phyloP scores from a whole-genome alignment of 805 yeast species.

The Cyberlindnera lachancei region DNA sequence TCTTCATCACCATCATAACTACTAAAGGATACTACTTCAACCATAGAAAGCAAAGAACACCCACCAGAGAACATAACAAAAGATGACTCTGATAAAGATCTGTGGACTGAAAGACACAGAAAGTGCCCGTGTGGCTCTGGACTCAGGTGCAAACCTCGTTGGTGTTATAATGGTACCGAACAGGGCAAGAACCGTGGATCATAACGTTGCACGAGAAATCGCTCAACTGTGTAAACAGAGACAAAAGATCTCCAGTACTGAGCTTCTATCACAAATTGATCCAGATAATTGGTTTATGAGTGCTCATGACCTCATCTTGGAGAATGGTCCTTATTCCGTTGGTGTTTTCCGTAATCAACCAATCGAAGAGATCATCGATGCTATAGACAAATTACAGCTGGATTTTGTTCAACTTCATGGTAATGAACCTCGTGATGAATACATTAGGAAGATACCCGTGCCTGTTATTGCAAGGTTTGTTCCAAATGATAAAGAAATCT shows the following conservation, averaged over 20 bases:
- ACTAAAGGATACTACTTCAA: too few relatives aligned
- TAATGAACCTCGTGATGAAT: slow-evolving; percentile 45
- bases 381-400: slow-evolving; percentile 36
- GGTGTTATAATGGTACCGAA: slow-evolving; percentile 88
- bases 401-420: slow-evolving; percentile 93
- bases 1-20: too few relatives aligned
- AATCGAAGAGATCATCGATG: slow-evolving; percentile 45
- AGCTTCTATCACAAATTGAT: slow-evolving; percentile 4
- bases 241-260: slow-evolving; percentile 2
- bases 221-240: slow-evolving; percentile 26
- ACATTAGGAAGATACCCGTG: slow-evolving; percentile 22
- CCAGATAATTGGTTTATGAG: slow-evolving; percentile 3
- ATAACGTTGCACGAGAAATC: slow-evolving; percentile 38
- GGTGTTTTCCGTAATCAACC: slow-evolving; percentile 90
- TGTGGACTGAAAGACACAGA: slow-evolving; percentile 71
- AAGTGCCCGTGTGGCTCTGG: slow-evolving; percentile 67
- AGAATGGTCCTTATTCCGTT: slow-evolving; percentile 61
- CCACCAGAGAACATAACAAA: too few relatives aligned
- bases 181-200: slow-evolving; percentile 60
- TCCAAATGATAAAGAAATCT: slow-evolving; percentile 43
- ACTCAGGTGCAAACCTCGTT: slow-evolving; percentile 63
- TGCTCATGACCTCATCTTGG: slow-evolving; percentile 18
- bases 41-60: too few relatives aligned
- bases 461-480: slow-evolving; percentile 74
- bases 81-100: slow-evolving; percentile 54